phyloP scores from a whole-genome alignment of 2,329 filamentous ascomycete genomes.

The Fusarium zealandicum region DNA sequence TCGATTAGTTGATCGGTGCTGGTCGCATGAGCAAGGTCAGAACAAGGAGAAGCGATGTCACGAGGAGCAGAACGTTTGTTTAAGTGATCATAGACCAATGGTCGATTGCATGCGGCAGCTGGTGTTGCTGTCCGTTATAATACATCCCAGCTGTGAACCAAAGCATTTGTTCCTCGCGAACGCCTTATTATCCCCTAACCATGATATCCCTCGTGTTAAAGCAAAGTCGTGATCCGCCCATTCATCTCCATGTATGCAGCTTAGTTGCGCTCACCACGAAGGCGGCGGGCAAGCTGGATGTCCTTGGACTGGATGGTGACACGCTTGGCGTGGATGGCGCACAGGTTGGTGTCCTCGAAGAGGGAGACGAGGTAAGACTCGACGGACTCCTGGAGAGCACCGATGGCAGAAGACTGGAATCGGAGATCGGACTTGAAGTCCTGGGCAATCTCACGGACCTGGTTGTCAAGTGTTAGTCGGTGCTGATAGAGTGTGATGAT shows the following conservation, averaged over 20 bases:
- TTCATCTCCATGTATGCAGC: conserved; percentile 36
- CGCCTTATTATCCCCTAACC: conserved; percentile 56
- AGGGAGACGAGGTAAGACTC: conserved; percentile 98
- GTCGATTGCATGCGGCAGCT: conserved; percentile 39
- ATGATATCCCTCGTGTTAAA: conserved; percentile 50
- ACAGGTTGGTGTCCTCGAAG: conserved; percentile 98
- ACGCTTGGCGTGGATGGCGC: conserved; percentile 99
- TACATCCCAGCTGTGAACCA: conserved; percentile 53
- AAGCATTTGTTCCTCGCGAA: conserved; percentile 52
- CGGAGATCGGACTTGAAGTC: conserved; percentile 95
- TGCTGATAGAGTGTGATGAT: neutral
- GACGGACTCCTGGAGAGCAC: conserved; percentile 96
- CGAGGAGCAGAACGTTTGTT: neutral
- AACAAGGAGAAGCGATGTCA: neutral
- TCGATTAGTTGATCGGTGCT: no score
- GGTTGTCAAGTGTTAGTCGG: conserved; percentile 24
- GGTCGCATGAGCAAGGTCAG: no score
- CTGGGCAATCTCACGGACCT: conserved; percentile 92
- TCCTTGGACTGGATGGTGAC: conserved; percentile 98
- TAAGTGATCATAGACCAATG: conserved; percentile 27
- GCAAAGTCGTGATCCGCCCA: conserved; percentile 52
- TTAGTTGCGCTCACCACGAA: conserved; percentile 93
- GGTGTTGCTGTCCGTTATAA: conserved; percentile 45
- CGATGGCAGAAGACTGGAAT: conserved; percentile 98
- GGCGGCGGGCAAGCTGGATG: conserved; percentile 93